A percentile compares a stretch with the other conserved stretches of the same genome.
Conservation (phyloP, 495 filamentous ascomycete genomes). For the Penicillium tannophilum region DNA sequence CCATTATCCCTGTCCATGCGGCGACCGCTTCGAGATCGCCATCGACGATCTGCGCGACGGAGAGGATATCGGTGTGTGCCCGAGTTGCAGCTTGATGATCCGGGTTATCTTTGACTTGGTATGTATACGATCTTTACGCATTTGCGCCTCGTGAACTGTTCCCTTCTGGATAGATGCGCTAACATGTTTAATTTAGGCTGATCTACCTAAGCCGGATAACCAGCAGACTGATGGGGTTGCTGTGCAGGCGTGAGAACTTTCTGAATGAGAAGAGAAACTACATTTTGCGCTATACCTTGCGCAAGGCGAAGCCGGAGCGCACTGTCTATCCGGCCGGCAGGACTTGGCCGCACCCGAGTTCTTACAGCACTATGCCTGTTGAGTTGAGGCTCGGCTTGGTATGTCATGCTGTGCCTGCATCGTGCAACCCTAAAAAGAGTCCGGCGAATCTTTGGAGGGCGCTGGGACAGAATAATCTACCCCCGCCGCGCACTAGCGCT, state of each 20-base stretch:
- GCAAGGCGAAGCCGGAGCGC: neutral
- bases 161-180: constrained; percentile 9
- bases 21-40: constrained; percentile 93
- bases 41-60: constrained; percentile 83
- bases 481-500: neutral
- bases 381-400: neutral
- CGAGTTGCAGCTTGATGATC: constrained; percentile 96
- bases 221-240: constrained; percentile 38
- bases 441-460: neutral
- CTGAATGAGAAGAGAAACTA: neutral
- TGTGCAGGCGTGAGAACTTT: constrained; percentile 37
- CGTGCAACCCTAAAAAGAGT: neutral
- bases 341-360: neutral
- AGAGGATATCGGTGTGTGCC: constrained; percentile 91
- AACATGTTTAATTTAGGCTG: constrained; percentile 32
- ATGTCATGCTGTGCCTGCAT: neutral
- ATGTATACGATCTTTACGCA: constrained; percentile 28
- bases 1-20: constrained; percentile 95
- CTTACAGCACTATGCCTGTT: neutral
- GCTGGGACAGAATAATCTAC: neutral
- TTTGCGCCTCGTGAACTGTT: neutral
- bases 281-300: neutral
- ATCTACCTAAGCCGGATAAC: constrained; percentile 46
- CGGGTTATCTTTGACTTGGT: constrained; percentile 89
- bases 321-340: neutral